Base-by-base conservation (phyloP, 2,329 filamentous ascomycete genomes). In the Alternaria panax region DNA sequence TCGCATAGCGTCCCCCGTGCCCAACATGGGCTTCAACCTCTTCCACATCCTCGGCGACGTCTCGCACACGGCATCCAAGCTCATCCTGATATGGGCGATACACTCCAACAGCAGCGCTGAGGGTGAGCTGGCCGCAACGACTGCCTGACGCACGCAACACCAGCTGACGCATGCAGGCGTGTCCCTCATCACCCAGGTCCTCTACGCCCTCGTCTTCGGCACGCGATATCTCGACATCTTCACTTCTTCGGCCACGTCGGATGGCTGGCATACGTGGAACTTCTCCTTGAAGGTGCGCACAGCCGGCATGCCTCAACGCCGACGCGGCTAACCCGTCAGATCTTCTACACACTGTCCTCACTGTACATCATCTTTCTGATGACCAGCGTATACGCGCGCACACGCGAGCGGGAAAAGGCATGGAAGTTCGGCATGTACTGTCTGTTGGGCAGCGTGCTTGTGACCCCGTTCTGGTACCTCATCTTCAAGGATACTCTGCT, bases 161-260 rank as follows among this genome's bases (percentile, higher is more conserved):
- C 8, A 54, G 53, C 57, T 62, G 34, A 64, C 59, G 24, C 34
- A 38, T 46, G 24, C 57, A 91, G 90, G 93, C 60, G 91, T 97
- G 62, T 97, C 93, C 24, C 88, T 97, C 74, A 92, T 98, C 72
- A 97, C 91, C 1, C 94, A 98, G 79, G 85, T 89, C 56, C 88
- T 97, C 66, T 98, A 98, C 80, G 88, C 90, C 55, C 77, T 90
- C 64, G 93, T 98, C 58, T 98, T 97, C 81, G 83, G 89, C 72
- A 89, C 92, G 5, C 88, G 94, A 61, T 98, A 98, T 80, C 86
- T 94, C 65, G 92, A 97, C 76, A 82, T 97, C 65, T 92, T 96
- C 75, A 72, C 65, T 7, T 66, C 67, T 1, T 84, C 86, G 22
- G 65, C 68, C 1, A 72, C 67, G 7, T 63, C 55, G 7, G 74